Percentiles rank a stretch among this genome's conserved stretches.
These are phyloP conservation scores for Rubroshorea leprosula DNA, from an alignment of 345 rosid genomes.

Conservation along the genomic window DNA sequence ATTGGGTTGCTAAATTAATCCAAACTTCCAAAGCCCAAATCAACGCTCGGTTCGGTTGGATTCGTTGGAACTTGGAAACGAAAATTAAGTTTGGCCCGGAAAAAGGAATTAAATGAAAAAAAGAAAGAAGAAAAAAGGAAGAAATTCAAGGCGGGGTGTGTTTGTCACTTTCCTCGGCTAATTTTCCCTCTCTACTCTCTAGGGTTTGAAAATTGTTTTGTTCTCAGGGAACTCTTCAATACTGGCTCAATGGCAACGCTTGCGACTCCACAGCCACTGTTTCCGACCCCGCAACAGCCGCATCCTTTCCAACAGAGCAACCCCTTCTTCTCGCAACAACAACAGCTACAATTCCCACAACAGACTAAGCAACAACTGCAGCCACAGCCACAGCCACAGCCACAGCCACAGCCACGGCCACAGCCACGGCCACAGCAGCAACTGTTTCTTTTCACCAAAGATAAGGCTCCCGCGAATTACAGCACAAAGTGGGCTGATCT, in stretches of 20 bases:
- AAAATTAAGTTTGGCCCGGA: too few relatives aligned
- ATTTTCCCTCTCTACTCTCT: constrained; percentile 4
- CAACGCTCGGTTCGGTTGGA: too few relatives aligned
- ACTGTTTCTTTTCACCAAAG: constrained; percentile 69
- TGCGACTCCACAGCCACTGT: constrained; percentile 62
- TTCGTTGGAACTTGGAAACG: too few relatives aligned
- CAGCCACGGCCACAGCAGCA: constrained; percentile 56
- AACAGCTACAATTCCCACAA: constrained; percentile 14
- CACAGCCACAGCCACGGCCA: constrained; percentile 31
- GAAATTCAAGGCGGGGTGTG: background rate
- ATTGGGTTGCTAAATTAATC: too few relatives aligned
- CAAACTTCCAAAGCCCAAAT: too few relatives aligned
- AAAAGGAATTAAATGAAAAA: background rate
- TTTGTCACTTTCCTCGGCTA: background rate
- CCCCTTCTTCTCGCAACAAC: constrained; percentile 39
- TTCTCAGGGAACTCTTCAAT: too few relatives aligned
- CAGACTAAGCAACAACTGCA: constrained; percentile 30
- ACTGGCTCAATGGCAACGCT: too few relatives aligned
- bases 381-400: too few relatives aligned
- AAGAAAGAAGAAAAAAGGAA: background rate
- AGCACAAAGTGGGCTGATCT: constrained; percentile 94
- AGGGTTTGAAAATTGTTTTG: constrained; percentile 8
- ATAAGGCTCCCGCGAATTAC: constrained; percentile 83
- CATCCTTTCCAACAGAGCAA: constrained; percentile 35
- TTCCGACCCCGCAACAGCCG: constrained; percentile 34